Evolutionary conservation across 2,329 filamentous ascomycete species (phyloP), one percentile per base, ranked within the genome.

Genomic region (Fusarium sp.): DNA sequence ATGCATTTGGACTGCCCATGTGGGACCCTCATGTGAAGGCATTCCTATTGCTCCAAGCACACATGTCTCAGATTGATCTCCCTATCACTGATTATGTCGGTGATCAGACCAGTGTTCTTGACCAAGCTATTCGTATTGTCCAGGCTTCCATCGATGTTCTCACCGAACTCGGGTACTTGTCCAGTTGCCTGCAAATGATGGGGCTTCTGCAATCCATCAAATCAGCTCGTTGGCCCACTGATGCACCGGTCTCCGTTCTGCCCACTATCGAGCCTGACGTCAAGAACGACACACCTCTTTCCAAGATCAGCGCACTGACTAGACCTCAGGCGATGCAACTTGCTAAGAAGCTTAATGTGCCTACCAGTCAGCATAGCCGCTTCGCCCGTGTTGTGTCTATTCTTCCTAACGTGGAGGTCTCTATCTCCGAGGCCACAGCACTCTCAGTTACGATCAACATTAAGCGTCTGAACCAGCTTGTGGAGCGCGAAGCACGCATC

Each of bases 21-120:
- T 99, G 96, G 96, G 96, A 99, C 81, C 96, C 96, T 0, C 96
- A 99, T 76, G 93, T 98, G 75, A 99, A 99, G 78, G 89, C 96
- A 0, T 98, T 97, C 81, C 82, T 99, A 36, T 85, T 99, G 3
- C 85, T 99, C 0, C 96, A 99, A 79, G 94, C 96, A 1, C 94
- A 97, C 79, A 97, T 99, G 88, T 93, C 92, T 20, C 91, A 95
- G 57, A 91, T 98, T 69, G 89, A 95, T 54, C 88, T 99, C 5
- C 96, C 96, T 5, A 97, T 99, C 58, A 91, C 92, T 1, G 96
- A 99, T 84, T 99, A 99, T 75, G 94, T 99, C 4, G 96, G 96
- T 72, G 96, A 99, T 78, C 92, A 97, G 79, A 90, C 87, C 12
- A 90, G 87, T 52, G 96, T 99, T 4, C 85, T 99, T 2, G 96